These are phyloP conservation scores for Hanseniaspora vineae DNA, from an alignment of 805 yeast genomes.

Conservation along the genomic window DNA sequence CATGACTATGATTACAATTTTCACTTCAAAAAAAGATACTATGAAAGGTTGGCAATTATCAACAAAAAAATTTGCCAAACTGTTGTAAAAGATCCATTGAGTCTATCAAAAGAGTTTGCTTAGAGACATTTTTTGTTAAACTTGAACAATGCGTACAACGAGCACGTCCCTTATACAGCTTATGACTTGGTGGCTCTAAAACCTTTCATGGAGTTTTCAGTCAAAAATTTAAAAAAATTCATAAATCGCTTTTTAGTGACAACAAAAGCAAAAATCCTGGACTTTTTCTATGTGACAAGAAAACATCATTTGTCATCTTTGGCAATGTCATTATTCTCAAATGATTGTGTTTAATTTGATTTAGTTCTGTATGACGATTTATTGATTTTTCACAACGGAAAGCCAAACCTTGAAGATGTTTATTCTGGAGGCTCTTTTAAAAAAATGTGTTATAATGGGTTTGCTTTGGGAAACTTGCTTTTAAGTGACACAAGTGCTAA, in stretches of 20 bases:
- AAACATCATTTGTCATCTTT: not conserved
- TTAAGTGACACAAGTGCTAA: conserved; percentile 5
- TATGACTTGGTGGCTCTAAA: not conserved
- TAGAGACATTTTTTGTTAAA: not conserved
- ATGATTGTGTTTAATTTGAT: not conserved
- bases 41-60: not conserved
- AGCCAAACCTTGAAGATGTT: conserved; percentile 6
- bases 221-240: not conserved
- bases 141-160: not conserved
- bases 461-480: conserved; percentile 19
- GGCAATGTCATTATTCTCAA: not conserved
- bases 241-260: not conserved
- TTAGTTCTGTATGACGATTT: not conserved
- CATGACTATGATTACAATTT: not conserved
- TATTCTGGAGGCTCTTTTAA: conserved; percentile 6
- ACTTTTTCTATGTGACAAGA: not conserved
- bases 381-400: not conserved
- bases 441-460: conserved; percentile 19
- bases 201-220: not conserved
- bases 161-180: not conserved
- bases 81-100: not conserved
- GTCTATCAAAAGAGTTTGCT: not conserved
- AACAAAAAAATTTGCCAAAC: not conserved
- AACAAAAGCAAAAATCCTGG: not conserved
- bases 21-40: not conserved